Evolutionary conservation across 768 basidiomycete genomes (phyloP), one percentile per base, ranked within the genome.

Genomic region (Postia placenta): DNA sequence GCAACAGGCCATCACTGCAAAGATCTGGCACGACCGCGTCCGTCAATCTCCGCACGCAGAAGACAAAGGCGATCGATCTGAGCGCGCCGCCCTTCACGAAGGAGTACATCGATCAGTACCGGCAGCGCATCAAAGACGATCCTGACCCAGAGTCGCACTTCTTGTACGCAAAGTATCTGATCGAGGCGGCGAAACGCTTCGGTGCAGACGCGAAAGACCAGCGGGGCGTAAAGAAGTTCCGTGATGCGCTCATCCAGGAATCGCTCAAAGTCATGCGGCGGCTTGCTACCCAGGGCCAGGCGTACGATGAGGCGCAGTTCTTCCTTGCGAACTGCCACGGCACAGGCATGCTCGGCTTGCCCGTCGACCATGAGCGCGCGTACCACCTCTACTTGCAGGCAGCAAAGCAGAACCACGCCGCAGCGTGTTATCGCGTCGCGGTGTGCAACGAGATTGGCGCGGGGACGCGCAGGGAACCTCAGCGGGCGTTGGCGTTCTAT

Each of bases 361-460:
- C 87, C 57, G 92, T 97, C 48, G 96, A 99, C 67, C 94, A 97
- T 67, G 96, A 98, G 61, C 87, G 92, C 56, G 95, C 96, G 1
- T 99, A 98, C 64, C 92, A 95, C 64, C 75, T 98, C 15, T 99
- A 98, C 61, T 75, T 98, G 28, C 94, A 98, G 70, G 95, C 95
- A 3, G 87, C 89, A 24, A 98, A 98, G 69, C 91, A 97, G 69
- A 96, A 97, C 62, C 92, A 99, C 61, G 81, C 96, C 0, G 80
- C 92, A 2, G 94, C 92, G 24, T 90, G 87, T 28, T 99, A 99
- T 63, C 87, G 96, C 35, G 93, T 97, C 47, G 96, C 94, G 6
- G 95, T 98, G 7, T 99, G 96, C 69, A 98, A 98, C 66, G 96
- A 98, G 67, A 90, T 98, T 58, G 96, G 96, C 22, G 94, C 92